Percentiles rank a stretch among this genome's conserved stretches.
Conservation (phyloP, 306 rosid species). For the Carpinus fangiana region DNA sequence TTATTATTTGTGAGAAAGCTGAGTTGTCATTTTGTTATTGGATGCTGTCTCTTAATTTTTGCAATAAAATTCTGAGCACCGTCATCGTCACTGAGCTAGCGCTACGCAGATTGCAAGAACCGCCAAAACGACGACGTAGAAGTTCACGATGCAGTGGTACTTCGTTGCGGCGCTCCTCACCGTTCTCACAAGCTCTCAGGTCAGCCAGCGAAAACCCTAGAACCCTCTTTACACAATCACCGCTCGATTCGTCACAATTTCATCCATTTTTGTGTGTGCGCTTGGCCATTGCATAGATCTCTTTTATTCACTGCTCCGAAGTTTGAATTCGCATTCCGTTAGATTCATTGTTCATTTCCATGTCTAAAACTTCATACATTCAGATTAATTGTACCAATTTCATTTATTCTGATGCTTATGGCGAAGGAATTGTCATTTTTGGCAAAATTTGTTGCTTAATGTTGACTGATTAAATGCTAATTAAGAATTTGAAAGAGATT, state of each 20-base stretch:
- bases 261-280: neutral
- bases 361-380: neutral
- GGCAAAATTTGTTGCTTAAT: no score
- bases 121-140: neutral
- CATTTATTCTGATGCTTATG: no score
- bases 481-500: neutral
- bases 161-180: conserved; percentile 62
- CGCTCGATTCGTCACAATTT: neutral
- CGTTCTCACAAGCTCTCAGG: conserved; percentile 68
- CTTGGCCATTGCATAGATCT: conserved; percentile 11
- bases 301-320: neutral
- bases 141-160: conserved; percentile 56
- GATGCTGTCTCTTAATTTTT: no score
- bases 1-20: no score
- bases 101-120: neutral
- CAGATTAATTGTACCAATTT: neutral
- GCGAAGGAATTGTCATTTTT: no score
- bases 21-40: no score
- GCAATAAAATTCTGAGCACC: no score
- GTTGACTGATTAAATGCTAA: no score
- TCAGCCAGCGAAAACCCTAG: conserved; percentile 19
- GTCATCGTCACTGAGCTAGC: neutral
- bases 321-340: no score
- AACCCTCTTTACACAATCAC: neutral
- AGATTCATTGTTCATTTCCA: neutral